Evolutionary conservation across 2,329 filamentous ascomycete genomes (phyloP).

Genomic region (Calonectria multiphialidica): DNA sequence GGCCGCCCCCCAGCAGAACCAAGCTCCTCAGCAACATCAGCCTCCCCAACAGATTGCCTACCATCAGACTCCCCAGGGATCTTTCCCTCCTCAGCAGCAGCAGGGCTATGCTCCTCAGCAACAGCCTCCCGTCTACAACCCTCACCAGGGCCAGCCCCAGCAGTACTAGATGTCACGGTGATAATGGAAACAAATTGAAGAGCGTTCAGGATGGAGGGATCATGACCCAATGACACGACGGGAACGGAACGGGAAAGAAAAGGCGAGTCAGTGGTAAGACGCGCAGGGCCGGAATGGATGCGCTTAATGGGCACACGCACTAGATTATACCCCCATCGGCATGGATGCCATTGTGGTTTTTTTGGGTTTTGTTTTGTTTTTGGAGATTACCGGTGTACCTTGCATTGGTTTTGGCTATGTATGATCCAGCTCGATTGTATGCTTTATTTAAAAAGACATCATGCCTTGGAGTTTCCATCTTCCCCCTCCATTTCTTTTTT

Average conservation of each 20-base stretch:
- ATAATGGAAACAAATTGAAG: not conserved
- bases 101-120: conserved; percentile 32
- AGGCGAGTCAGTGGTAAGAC: not conserved
- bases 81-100: conserved; percentile 38
- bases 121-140: conserved; percentile 38
- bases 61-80: conserved; percentile 36
- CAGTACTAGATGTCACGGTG: conserved; percentile 31
- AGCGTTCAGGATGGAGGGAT: not conserved
- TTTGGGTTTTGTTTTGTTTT: not conserved
- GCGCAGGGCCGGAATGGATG: not conserved
- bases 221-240: not conserved
- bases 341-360: conserved; percentile 19
- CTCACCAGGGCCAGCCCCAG: conserved; percentile 38
- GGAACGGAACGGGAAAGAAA: conserved; percentile 10
- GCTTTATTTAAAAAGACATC: not conserved
- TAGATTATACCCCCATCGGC: conserved; percentile 42
- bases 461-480: not conserved
- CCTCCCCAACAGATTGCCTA: conserved; percentile 31
- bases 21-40: conserved; percentile 32
- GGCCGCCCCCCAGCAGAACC: conserved; percentile 37
- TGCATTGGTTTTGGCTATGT: not conserved
- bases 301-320: conserved; percentile 28
- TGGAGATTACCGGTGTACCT: not conserved
- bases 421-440: not conserved
- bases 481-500: too few species aligned